A percentile compares a stretch with the other conserved stretches of the same genome.
These are phyloP conservation scores for Vitis riparia DNA, from an alignment of 164 flowering plant species.

Conservation along the genomic window DNA sequence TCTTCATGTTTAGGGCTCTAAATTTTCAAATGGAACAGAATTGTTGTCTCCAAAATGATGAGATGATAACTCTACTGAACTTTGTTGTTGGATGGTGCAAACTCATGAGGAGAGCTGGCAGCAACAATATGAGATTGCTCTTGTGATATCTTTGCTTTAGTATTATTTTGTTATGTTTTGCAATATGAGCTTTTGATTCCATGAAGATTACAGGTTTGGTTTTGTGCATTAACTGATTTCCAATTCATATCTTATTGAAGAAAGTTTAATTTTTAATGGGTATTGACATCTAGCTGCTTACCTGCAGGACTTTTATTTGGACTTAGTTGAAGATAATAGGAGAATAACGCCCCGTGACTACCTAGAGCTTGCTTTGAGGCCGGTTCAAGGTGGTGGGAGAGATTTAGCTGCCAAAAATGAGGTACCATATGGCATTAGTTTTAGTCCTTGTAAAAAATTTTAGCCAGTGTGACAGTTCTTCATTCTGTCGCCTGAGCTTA, in stretches of 20 bases:
- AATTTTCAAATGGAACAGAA: no score
- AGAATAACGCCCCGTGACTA: slow-evolving; percentile 98
- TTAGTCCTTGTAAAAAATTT: background rate
- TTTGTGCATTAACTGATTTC: background rate
- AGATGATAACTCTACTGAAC: no score
- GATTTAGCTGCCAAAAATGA: slow-evolving; percentile 88
- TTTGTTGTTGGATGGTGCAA: no score
- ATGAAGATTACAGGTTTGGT: slow-evolving; percentile 7
- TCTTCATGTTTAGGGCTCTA: no score
- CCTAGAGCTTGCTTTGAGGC: slow-evolving; percentile 88
- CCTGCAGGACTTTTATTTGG: slow-evolving; percentile 90
- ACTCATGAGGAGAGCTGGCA: no score
- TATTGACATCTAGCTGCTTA: background rate
- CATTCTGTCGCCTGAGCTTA: no score
- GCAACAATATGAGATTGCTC: no score
- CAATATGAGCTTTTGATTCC: background rate
- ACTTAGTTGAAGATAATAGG: slow-evolving; percentile 79
- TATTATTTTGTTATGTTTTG: slow-evolving; percentile 1
- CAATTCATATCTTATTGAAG: background rate
- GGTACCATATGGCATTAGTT: slow-evolving; percentile 37
- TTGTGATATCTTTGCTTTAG: background rate
- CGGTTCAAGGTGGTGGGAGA: slow-evolving; percentile 77
- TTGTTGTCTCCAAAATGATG: no score
- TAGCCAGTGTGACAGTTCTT: no score
- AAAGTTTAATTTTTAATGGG: no score